phyloP scores from a whole-genome alignment of 331 rosid species.

The Rhamnella rubrinervis region DNA sequence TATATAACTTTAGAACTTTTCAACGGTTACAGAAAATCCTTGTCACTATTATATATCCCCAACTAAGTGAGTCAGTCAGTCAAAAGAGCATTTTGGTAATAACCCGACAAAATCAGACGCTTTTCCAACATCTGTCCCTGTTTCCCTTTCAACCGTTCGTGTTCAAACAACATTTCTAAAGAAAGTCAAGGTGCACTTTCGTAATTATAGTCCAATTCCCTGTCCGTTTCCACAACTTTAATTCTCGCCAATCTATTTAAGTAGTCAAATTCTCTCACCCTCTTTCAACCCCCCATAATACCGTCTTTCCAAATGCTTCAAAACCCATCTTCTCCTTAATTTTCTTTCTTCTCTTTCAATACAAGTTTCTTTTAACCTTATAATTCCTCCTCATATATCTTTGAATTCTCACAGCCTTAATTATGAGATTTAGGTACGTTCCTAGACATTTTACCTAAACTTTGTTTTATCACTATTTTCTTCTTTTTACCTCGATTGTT shows the following conservation, averaged over 20 bases:
- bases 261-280: conserved; percentile 30
- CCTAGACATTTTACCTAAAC: conserved; percentile 18
- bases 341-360: conserved; percentile 29
- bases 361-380: conserved; percentile 15
- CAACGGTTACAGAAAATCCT: conserved; percentile 56
- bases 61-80: conserved; percentile 43
- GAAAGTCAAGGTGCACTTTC: conserved; percentile 52
- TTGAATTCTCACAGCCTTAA: conserved; percentile 21
- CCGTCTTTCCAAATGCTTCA: neutral
- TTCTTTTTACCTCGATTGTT: neutral
- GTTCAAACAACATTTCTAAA: conserved; percentile 48
- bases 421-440: conserved; percentile 49
- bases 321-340: conserved; percentile 22
- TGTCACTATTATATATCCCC: conserved; percentile 26
- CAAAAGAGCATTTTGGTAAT: conserved; percentile 57
- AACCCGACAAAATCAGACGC: conserved; percentile 86
- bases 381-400: conserved; percentile 19
- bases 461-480: conserved; percentile 6
- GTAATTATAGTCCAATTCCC: conserved; percentile 48
- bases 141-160: conserved; percentile 55
- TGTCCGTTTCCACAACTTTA: conserved; percentile 25
- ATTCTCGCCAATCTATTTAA: conserved; percentile 48
- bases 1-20: conserved; percentile 28
- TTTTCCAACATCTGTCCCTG: conserved; percentile 76
- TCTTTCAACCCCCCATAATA: conserved; percentile 6